Evolutionary conservation across 257 asterid species (phyloP).

Genomic region (Solanum dulcamara): DNA sequence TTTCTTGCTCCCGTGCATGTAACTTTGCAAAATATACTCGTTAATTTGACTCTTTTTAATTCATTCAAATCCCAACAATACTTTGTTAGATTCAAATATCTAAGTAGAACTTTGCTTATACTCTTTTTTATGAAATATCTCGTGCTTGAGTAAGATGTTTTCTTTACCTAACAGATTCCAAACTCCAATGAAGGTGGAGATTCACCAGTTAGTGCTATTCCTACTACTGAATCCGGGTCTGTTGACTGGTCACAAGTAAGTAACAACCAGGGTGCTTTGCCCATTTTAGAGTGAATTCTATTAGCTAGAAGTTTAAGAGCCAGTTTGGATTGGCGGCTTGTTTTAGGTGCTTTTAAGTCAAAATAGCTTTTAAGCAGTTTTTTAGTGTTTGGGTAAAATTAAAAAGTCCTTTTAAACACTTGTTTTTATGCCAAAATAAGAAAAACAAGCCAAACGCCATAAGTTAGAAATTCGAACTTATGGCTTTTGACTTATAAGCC

Average conservation of each 20-base stretch:
- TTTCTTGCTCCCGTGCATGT: background rate
- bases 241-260: constrained; percentile 94
- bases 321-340: background rate
- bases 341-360: background rate
- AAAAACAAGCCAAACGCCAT: background rate
- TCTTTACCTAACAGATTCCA: constrained; percentile 56
- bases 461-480: too few species aligned
- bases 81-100: background rate
- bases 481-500: background rate
- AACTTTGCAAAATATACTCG: background rate
- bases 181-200: constrained; percentile 42
- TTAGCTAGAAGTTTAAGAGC: background rate
- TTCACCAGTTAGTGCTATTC: constrained; percentile 69
- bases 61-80: background rate
- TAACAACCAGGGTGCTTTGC: background rate
- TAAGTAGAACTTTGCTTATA: background rate
- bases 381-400: background rate
- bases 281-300: background rate
- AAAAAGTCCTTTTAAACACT: background rate
- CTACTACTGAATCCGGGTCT: constrained; percentile 58
- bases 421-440: background rate
- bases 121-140: background rate
- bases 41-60: background rate
- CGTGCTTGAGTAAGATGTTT: background rate
- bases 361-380: background rate